These are phyloP conservation scores for Porcisia hertigi DNA, from an alignment of 208 protist genomes.

Conservation along the genomic window DNA sequence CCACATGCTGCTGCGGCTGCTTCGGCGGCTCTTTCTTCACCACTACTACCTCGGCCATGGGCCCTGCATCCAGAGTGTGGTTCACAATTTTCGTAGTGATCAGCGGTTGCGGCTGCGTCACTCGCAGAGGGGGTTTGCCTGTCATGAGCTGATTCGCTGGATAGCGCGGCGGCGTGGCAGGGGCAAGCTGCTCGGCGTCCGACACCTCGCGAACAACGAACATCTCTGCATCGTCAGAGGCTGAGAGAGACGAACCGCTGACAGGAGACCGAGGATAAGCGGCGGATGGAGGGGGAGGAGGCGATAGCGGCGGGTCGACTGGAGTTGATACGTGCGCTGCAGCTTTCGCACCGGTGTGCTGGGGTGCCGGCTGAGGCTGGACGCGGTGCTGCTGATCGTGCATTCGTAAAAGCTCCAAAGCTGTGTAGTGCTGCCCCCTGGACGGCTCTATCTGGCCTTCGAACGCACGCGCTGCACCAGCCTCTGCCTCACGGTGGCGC, in stretches of 20 bases:
- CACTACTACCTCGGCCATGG: not conserved
- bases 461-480: not conserved
- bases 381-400: not conserved
- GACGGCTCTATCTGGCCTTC: not conserved
- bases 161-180: conserved; percentile 4
- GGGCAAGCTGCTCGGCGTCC: conserved; percentile 9
- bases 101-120: not conserved
- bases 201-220: conserved; percentile 19
- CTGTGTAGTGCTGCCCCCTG: conserved; percentile 12
- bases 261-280: not conserved
- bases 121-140: conserved; percentile 1
- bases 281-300: not conserved
- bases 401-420: conserved; percentile 15
- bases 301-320: not conserved
- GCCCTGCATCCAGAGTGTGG: not conserved
- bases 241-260: conserved; percentile 2
- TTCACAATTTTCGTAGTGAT: not conserved
- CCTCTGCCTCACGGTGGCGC: not conserved
- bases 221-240: conserved; percentile 10
- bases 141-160: conserved; percentile 6
- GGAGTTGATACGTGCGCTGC: not conserved
- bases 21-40: not conserved
- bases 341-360: not conserved
- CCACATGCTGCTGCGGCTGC: not conserved
- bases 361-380: conserved; percentile 1